Evolutionary conservation across 176 grass and related monocot species (phyloP), one percentile per base, ranked within the genome.

Genomic region (Areca catechu): DNA sequence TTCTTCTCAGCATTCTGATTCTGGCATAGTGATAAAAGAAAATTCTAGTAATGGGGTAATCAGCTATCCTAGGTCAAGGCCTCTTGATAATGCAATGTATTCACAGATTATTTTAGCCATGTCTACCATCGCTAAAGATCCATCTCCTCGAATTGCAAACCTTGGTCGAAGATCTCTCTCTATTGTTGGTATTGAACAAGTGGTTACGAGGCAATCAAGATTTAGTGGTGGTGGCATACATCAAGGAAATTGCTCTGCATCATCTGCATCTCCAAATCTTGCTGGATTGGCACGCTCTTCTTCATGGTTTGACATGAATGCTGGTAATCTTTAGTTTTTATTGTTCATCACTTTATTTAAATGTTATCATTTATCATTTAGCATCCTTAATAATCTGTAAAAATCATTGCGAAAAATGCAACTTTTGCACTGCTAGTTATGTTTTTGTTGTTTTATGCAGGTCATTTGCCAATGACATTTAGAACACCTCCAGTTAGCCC

Each of bases 221-320:
- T 83, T 92, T 80, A 75, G 76, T 43, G 34, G 34, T 71, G 92
- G 75, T 19, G 65, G 78, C 66, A 48, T 77, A 71, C 77, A 82
- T 50, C 54, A 22, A 57, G 81, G 81, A 65, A 88, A 98, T 56
- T 69, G 65, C 62, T 91, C 87, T 50, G 73, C 78, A 28, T 73
- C 78, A 57, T 70, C 77, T 70, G 62, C 69, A 37, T 15, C 77
- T 56, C 79, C 76, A 57, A 88, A 85, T 62, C 77, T 83, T 70
- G 15, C 74, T 47, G 92, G 80, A 69, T 82, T 97, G 74, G 69
- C 86, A 60, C 93, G 93, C 1, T 98, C 93, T 54, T 91, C 88
- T 57, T 98, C 93, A 20, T 98, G 84, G 93, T 91, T 88, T 75
- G 93, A 98, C 57, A 88, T 92, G 81, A 88, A 98, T 77, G 79